phyloP scores from a whole-genome alignment of 2,329 filamentous ascomycete genomes.

The Zasmidium cellare region DNA sequence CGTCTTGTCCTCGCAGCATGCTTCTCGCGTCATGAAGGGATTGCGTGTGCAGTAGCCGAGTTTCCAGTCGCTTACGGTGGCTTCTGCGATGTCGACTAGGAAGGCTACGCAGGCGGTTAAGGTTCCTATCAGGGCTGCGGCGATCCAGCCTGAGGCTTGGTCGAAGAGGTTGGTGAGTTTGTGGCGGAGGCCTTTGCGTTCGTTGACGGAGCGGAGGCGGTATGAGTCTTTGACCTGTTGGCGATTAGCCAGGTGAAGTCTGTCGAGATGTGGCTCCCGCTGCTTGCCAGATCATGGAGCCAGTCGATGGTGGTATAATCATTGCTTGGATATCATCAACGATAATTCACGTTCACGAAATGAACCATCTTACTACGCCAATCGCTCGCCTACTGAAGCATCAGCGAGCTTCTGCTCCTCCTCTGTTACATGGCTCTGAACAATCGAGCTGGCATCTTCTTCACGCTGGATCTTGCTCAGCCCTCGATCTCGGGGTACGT shows the following conservation, averaged over 20 bases:
- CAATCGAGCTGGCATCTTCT: conserved; percentile 44
- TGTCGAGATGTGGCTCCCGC: too few species aligned
- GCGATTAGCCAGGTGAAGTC: neutral
- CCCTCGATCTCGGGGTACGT: conserved; percentile 21
- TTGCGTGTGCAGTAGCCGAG: conserved; percentile 55
- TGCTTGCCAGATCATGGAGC: conserved; percentile 57
- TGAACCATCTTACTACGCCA: conserved; percentile 47
- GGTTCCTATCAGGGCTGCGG: conserved; percentile 54
- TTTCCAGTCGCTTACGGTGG: conserved; percentile 59
- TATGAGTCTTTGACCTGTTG: conserved; percentile 57
- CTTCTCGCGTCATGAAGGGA: conserved; percentile 48
- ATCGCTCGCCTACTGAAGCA: conserved; percentile 54
- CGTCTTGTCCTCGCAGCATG: conserved; percentile 47
- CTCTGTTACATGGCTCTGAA: conserved; percentile 46
- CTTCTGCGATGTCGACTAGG: conserved; percentile 56
- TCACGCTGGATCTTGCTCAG: conserved; percentile 30
- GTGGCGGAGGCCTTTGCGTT: conserved; percentile 45
- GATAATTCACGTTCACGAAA: neutral
- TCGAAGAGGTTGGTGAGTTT: conserved; percentile 47
- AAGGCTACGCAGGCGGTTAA: conserved; percentile 59
- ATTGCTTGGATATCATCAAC: conserved; percentile 35
- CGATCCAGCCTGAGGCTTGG: conserved; percentile 57
- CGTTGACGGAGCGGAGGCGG: conserved; percentile 50
- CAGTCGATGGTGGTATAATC: conserved; percentile 65
- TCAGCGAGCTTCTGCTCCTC: conserved; percentile 50